phyloP scores from a whole-genome alignment of 495 filamentous ascomycete genomes.

The Penicillium samsonianum region DNA sequence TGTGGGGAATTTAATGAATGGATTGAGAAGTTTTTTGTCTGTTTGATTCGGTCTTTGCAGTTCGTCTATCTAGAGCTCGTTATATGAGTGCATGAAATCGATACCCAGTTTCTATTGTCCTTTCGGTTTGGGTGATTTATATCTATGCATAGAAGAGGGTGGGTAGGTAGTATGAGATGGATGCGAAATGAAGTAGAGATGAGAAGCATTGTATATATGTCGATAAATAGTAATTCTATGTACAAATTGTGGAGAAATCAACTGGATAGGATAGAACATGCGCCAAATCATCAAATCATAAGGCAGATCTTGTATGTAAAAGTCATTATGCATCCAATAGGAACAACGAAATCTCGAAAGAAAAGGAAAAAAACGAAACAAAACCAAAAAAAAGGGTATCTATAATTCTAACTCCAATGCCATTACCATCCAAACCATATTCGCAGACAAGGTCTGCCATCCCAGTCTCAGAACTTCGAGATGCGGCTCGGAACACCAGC shows the following conservation, averaged over 20 bases:
- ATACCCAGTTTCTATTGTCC: slow-evolving; percentile 28
- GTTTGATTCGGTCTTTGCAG: neutral
- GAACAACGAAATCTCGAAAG: slow-evolving; percentile 11
- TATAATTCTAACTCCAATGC: slow-evolving; percentile 37
- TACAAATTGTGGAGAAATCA: slow-evolving; percentile 12
- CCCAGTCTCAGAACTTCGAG: slow-evolving; percentile 26
- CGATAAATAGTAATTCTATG: slow-evolving; percentile 10
- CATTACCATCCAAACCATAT: slow-evolving; percentile 22
- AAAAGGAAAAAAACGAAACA: slow-evolving; percentile 16
- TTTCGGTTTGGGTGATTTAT: neutral
- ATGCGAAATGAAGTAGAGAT: neutral
- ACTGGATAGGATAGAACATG: slow-evolving; percentile 1
- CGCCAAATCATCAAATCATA: slow-evolving; percentile 29
- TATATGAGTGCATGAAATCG: slow-evolving; percentile 27
- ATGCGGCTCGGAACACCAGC: slow-evolving; percentile 43
- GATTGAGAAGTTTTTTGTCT: neutral
- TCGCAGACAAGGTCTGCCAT: slow-evolving; percentile 4
- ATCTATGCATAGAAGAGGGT: neutral
- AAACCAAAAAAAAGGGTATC: slow-evolving; percentile 43
- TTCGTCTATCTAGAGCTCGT: slow-evolving; percentile 6
- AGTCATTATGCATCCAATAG: slow-evolving; percentile 23
- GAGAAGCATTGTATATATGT: neutral
- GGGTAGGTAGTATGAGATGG: neutral
- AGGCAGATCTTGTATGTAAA: slow-evolving; percentile 13
- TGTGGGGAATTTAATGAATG: neutral